Evolutionary conservation across 2,329 filamentous ascomycete species (phyloP), one percentile per base, ranked within the genome.

Genomic region (Colletotrichum salicis): DNA sequence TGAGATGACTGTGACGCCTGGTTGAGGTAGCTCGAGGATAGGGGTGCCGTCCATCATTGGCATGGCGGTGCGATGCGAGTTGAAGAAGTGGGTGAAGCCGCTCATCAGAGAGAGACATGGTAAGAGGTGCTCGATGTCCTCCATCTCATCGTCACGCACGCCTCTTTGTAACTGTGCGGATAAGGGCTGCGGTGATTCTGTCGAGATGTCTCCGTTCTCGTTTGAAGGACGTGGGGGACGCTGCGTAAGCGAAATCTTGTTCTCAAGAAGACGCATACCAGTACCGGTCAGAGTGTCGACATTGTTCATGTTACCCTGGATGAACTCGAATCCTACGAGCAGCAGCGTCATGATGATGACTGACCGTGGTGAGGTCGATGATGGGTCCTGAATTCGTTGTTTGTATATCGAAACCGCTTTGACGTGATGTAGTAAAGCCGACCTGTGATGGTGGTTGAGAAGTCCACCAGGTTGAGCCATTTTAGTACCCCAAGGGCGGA

Each of bases 321-420:
- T 52, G 10, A 76, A 71, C 60, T 76, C 74, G 31, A 73, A 76
- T 2, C 72, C 72, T 10, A 75, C 67, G 1, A 76, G 73, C 13
- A 76, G 55, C 54, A 76, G 19, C 3, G 74, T 76, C 55, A 72
- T 69, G 10, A 75, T 72, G 8, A 76, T 61, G 35, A 76, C 55
- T 8, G 66, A 71, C 8, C 74, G 45, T 37, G 74, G 67, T 19
- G 72, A 65, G 2, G 58, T 51, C 1, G 55, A 37, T 7, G 54
- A 33, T 3, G 57, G 24, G n/a, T 45, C n/a, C 29, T 69, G 62
- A 4, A 75, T 71, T 1, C 70, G 70, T 56, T 61, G 31, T 15
- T 73, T 67, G 37, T 73, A 75, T 7, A 69, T 61, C 12, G 72
- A 73, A 6, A 74, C 72, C 12, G 74, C 72, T 5, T 51, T 67